These are phyloP conservation scores for Fusarium lyarnte DNA, from an alignment of 2,329 filamentous ascomycete genomes.

Conservation along the genomic window DNA sequence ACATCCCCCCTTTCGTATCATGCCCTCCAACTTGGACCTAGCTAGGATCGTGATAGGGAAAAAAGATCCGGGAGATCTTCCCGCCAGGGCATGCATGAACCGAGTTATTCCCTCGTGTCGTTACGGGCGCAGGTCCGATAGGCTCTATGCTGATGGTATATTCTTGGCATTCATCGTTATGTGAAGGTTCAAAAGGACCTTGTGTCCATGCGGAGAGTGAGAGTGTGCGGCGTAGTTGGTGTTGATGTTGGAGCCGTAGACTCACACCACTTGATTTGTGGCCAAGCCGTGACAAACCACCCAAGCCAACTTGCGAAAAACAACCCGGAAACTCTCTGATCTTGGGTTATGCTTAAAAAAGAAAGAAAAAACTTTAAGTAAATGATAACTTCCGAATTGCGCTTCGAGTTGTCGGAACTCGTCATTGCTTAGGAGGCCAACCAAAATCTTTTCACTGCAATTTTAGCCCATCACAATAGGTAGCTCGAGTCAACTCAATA, in stretches of 20 bases:
- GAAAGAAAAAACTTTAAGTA: fast-evolving
- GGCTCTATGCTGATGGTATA: neutral
- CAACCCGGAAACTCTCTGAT: too few species aligned
- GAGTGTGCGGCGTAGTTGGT: neutral
- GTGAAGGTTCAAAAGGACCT: neutral
- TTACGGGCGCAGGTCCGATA: neutral
- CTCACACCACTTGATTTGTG: neutral
- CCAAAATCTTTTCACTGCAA: neutral
- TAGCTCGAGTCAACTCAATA: fast-evolving
- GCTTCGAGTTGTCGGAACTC: fast-evolving
- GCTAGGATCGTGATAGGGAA: slow-evolving; percentile 19
- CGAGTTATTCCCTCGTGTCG: neutral
- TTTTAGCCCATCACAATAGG: neutral
- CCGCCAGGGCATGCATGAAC: slow-evolving; percentile 27
- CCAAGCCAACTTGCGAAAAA: fast-evolving
- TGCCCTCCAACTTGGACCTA: neutral
- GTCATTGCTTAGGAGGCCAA: too few species aligned
- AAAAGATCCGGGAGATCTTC: slow-evolving; percentile 31
- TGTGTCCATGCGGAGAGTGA: neutral
- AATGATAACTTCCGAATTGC: neutral
- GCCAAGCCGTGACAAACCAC: neutral
- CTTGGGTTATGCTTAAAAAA: fast-evolving
- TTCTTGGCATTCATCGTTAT: neutral
- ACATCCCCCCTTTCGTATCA: neutral
- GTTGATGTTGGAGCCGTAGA: neutral